Percentiles rank a stretch among this genome's conserved stretches.
Evolutionary conservation across 768 basidiomycete genomes (phyloP).

Genomic region (Termitomyces sp.): DNA sequence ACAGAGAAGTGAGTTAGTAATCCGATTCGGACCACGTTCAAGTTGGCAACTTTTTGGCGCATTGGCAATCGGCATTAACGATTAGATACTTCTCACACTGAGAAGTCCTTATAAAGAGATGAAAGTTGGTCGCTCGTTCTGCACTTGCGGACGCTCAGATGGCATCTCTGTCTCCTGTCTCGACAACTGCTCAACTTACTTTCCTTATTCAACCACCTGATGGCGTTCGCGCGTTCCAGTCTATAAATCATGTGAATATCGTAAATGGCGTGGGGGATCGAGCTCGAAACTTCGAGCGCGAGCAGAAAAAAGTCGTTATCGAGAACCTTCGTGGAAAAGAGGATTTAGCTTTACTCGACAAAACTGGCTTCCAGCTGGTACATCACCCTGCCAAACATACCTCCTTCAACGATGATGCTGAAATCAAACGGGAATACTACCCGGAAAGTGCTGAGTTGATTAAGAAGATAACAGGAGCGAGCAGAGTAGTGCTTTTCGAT

Average conservation of each 20-base stretch:
- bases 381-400: conserved; percentile 34
- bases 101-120: not conserved
- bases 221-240: conserved; percentile 23
- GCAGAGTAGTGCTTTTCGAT: conserved; percentile 56
- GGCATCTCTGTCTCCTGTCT: conserved; percentile 1
- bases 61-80: not conserved
- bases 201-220: conserved; percentile 22
- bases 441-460: conserved; percentile 53
- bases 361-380: conserved; percentile 43
- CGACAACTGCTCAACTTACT: conserved; percentile 13
- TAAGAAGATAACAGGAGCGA: conserved; percentile 57
- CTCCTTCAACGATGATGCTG: conserved; percentile 43
- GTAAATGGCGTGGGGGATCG: conserved; percentile 14
- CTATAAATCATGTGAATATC: conserved; percentile 23
- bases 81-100: not conserved
- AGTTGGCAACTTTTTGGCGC: too few relatives aligned
- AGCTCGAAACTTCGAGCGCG: conserved; percentile 18
- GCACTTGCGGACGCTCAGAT: conserved; percentile 3
- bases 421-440: conserved; percentile 52
- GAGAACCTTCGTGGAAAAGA: conserved; percentile 56
- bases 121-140: not conserved
- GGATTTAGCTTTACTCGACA: conserved; percentile 39
- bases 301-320: conserved; percentile 32
- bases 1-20: not conserved
- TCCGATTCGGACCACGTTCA: not conserved